A percentile compares a stretch with the other conserved stretches of the same genome.
Conservation (phyloP, 495 filamentous ascomycete species). For the Articulospora tetracladia region DNA sequence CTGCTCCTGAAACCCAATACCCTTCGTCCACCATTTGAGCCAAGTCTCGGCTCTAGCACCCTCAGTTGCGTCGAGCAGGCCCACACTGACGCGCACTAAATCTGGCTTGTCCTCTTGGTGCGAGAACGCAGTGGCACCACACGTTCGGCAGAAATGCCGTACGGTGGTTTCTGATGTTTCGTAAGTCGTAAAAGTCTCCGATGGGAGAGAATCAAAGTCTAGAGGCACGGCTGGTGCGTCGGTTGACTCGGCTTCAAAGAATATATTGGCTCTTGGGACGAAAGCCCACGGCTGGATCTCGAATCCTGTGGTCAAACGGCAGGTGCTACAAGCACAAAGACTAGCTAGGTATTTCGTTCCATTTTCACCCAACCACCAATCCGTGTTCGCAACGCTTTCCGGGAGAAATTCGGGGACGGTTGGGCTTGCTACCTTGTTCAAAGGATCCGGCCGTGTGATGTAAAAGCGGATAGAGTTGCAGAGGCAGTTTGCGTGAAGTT, state of each 20-base stretch:
- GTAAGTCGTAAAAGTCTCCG: slow-evolving; percentile 18
- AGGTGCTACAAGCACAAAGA: slow-evolving; percentile 59
- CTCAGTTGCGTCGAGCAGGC: slow-evolving; percentile 46
- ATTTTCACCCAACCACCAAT: slow-evolving; percentile 46
- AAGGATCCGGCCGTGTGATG: slow-evolving; percentile 30
- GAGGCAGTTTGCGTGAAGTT: slow-evolving; percentile 28
- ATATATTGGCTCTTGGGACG: slow-evolving; percentile 59
- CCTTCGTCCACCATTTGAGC: slow-evolving; percentile 55
- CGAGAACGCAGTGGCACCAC: slow-evolving; percentile 68
- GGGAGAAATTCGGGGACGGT: slow-evolving; percentile 48
- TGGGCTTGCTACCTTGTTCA: slow-evolving; percentile 38
- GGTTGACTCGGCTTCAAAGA: slow-evolving; percentile 31
- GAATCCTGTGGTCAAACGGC: slow-evolving; percentile 58
- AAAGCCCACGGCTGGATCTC: slow-evolving; percentile 70
- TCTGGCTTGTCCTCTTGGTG: slow-evolving; percentile 49
- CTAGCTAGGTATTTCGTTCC: slow-evolving; percentile 53
- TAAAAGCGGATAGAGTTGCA: slow-evolving; percentile 40
- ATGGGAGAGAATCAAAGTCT: slow-evolving; percentile 33
- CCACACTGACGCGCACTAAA: slow-evolving; percentile 61
- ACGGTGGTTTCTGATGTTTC: slow-evolving; percentile 48
- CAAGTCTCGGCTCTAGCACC: slow-evolving; percentile 42
- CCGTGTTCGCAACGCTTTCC: slow-evolving; percentile 37
- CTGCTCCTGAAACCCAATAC: slow-evolving; percentile 47
- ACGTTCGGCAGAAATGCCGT: slow-evolving; percentile 57
- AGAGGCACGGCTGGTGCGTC: neutral